phyloP scores from a whole-genome alignment of 225 moss, liverwort and hornwort genomes.

The Rhytidiadelphus loreus region DNA sequence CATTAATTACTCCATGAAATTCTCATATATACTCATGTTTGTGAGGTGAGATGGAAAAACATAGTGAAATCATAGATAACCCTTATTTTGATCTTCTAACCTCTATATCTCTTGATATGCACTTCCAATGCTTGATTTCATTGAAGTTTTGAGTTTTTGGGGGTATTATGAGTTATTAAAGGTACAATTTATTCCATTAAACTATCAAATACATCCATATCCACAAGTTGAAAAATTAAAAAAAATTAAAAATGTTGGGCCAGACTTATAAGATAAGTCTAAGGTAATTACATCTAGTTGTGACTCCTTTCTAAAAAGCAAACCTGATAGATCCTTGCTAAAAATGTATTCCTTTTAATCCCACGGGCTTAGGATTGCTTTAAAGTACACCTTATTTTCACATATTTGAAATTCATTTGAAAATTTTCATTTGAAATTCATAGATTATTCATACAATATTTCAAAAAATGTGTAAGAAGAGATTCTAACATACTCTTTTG shows the following conservation, averaged over 20 bases:
- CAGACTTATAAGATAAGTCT: accelerated
- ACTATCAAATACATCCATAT: not conserved
- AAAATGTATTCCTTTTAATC: not conserved
- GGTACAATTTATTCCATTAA: not conserved
- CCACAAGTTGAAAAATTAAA: not conserved
- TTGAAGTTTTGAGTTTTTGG: not conserved
- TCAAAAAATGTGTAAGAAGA: not conserved
- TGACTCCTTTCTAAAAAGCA: not conserved
- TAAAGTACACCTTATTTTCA: not conserved
- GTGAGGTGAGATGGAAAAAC: not conserved
- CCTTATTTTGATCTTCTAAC: not conserved
- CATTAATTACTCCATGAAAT: not conserved
- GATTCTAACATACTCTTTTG: not conserved
- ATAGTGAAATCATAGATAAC: not conserved
- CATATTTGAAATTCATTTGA: not conserved
- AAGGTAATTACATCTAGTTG: not conserved
- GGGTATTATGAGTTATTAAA: not conserved
- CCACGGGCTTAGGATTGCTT: accelerated
- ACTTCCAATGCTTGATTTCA: not conserved
- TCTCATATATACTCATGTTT: not conserved
- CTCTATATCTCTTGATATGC: not conserved
- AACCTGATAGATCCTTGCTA: not conserved
- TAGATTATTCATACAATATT: accelerated
- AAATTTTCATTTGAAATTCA: not conserved
- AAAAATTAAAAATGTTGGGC: not conserved